Conservation (phyloP, 768 basidiomycete species). For the Termitomyces sp. region DNA sequence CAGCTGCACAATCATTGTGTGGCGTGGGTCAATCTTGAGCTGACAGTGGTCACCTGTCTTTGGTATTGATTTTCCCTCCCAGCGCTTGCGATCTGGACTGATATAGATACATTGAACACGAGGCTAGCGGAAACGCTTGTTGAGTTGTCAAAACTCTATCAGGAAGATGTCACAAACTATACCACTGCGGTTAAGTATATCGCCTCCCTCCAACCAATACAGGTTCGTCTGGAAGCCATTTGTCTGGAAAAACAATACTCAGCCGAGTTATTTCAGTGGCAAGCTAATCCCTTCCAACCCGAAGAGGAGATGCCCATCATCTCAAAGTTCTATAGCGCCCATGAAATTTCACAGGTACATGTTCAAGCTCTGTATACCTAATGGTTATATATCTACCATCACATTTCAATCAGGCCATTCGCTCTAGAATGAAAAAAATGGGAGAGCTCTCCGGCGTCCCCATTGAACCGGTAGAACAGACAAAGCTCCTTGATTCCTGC, state of each 20-base stretch:
- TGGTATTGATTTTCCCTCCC: constrained; percentile 1
- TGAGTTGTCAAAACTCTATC: constrained; percentile 45
- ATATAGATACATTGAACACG: constrained; percentile 60
- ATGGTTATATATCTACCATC: background rate
- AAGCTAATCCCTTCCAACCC: constrained; percentile 51
- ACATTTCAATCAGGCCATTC: constrained; percentile 54
- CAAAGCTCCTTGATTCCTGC: constrained; percentile 75
- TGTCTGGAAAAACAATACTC: background rate
- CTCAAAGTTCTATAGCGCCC: constrained; percentile 55
- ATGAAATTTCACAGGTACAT: constrained; percentile 53
- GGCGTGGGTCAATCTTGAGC: constrained; percentile 3
- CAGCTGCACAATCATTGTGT: background rate
- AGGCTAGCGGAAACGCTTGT: constrained; percentile 50
- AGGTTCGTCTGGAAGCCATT: constrained; percentile 34
- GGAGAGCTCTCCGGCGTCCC: constrained; percentile 72
- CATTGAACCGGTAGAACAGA: constrained; percentile 91
- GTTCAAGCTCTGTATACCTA: background rate
- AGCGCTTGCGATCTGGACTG: constrained; percentile 68
- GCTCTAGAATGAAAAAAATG: constrained; percentile 81
- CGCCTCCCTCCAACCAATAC: constrained; percentile 53
- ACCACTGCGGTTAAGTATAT: constrained; percentile 57
- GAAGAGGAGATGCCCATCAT: constrained; percentile 41
- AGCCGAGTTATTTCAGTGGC: constrained; percentile 41
- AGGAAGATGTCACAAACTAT: constrained; percentile 47
- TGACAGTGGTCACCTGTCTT: constrained; percentile 4